These are phyloP conservation scores for Lactifluus echinatus DNA, from an alignment of 768 basidiomycete species.

Conservation along the genomic window DNA sequence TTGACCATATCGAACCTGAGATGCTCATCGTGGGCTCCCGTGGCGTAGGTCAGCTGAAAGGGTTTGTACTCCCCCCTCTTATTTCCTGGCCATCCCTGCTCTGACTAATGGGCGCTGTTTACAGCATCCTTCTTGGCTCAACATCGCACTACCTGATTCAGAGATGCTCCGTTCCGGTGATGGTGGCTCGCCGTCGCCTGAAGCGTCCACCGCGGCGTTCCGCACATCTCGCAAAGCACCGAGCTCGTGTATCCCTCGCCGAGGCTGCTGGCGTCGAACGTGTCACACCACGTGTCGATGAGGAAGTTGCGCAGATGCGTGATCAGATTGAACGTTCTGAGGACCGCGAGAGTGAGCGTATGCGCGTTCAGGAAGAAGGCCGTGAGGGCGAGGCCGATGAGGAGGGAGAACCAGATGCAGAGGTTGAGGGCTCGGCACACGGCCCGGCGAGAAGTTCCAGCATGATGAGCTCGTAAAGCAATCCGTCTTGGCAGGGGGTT, in stretches of 20 bases:
- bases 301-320: constrained; percentile 74
- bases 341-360: constrained; percentile 25
- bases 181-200: constrained; percentile 90
- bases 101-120: neutral
- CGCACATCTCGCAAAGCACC: constrained; percentile 75
- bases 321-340: constrained; percentile 69
- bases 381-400: constrained; percentile 11
- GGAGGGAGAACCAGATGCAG: constrained; percentile 13
- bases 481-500: neutral
- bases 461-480: neutral
- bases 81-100: neutral
- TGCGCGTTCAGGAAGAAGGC: constrained; percentile 16
- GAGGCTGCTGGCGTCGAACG: constrained; percentile 82
- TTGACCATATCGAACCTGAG: constrained; percentile 78
- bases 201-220: constrained; percentile 77
- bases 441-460: constrained; percentile 15
- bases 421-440: constrained; percentile 15
- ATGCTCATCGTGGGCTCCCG: constrained; percentile 97
- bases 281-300: constrained; percentile 76
- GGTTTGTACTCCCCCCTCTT: constrained; percentile 40
- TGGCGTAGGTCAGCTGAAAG: constrained; percentile 79
- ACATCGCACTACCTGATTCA: constrained; percentile 93
- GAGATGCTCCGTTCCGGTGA: constrained; percentile 92
- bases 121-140: constrained; percentile 84
- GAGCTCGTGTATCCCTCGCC: constrained; percentile 76